Base-by-base conservation (phyloP, 352 stramenopile genomes). In the Pythium phragmiticola region DNA sequence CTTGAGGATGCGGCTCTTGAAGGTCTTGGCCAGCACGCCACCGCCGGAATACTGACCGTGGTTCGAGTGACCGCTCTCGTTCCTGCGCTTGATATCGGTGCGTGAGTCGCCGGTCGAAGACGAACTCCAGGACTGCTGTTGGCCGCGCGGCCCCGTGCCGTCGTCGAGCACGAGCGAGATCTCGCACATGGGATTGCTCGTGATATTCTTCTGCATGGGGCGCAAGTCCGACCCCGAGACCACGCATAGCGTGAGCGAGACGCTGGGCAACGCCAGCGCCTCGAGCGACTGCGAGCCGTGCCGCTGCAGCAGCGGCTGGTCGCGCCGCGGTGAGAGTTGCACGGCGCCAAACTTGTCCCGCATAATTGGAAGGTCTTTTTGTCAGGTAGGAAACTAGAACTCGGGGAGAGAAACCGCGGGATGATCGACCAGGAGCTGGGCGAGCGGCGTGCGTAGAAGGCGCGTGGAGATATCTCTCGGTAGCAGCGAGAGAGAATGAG, bases 181-280 rank as follows among this genome's bases (percentile, higher is more conserved):
- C 59, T 92, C 83, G 52, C 80, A 82, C 72, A 85, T 81, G 39
- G 83, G 74, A 67, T 89, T 80, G 59, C 80, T 90, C 12, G 73
- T 89, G 53, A 92, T 73, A 7, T 73, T 73, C 58, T 92, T 92
- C 52, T 82, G 74, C 76, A 89, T 83, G 9, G 83, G 69, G 16
- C 77, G 77, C 71, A 92, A 73, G 37, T 73, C 72, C 55, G 77
- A 69, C 26, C 80, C 83, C 16, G 79, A 70, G 47, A 86, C 79
- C 4, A 89, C 72, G 60, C 80, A 78, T 37, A 89, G 54, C 26
- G 75, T 86, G 49, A 90, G 72, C 49, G 71, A 75, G 57, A 88
- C 76, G 56, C 69, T 89, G 7, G 78, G 75, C n/a, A 75, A 71
- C 53, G 74, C 60, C 69, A 89, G 83, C 57, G 74, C 77, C 57